Evolutionary conservation across 2,329 filamentous ascomycete species (phyloP), one percentile per base, ranked within the genome.

Genomic region (Venturia pyrina): DNA sequence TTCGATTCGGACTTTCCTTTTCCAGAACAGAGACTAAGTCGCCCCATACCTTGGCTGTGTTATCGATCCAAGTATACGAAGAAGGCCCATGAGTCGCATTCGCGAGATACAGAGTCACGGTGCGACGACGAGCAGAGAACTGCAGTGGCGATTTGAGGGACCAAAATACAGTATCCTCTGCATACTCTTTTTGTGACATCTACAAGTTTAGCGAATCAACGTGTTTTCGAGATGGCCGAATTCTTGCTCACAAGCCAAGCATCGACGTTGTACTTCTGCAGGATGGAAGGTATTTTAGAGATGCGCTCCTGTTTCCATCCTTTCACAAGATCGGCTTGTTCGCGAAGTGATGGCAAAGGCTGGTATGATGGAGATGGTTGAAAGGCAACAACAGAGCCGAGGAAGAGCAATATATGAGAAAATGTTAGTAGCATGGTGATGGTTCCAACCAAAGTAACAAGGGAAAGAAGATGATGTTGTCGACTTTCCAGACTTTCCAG

Each of bases 131-230:
- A 19, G 50, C 50, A 56, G 50, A 56, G 24, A 56, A 56, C 15
- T 56, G 50, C 24, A 56, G 50, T 34, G 50, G 50, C 11, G 24
- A 34, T 56, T 56, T 56, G 10, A 56, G 24, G 1, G 50, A 56
- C 50, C 50, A 56, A 34, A 56, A 56, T 0, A 56, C 50, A 6
- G 50, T 56, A 19, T 56, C 50, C 17, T 56, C 50, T 21, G 50
- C 50, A 32, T 56, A 56, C 50, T 56, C 50, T 56, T 56, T 56
- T 56, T 56, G 50, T 10, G 50, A 56, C 50, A 56, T 56, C 50
- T 56, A 56, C 11, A 56, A 17, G 50, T 56, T 56, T 34, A 56
- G 50, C 46, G 19, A 21, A 21, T 48, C 24, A n/a, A 17, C 4
- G 6, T 7, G 24, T 19, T 24, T 15, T 32, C 13, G 24, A 34